Conservation (phyloP, 2,329 filamentous ascomycete species). For the Cryphonectria naterciae region DNA sequence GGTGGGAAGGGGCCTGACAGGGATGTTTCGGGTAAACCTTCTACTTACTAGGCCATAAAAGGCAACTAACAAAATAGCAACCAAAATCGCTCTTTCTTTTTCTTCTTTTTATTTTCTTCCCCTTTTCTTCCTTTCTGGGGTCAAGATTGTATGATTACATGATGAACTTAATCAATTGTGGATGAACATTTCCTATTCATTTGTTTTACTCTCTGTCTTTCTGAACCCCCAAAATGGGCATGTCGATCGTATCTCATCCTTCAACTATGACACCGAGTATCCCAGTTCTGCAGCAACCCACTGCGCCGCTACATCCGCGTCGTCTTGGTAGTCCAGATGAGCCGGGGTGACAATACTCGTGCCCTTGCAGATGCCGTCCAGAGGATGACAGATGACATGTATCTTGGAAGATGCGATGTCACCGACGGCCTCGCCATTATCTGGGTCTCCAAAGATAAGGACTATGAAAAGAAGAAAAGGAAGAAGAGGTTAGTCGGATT, state of each 20-base stretch:
- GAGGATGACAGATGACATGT: constrained; percentile 29
- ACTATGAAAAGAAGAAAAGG: constrained; percentile 19
- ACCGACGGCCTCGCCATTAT: constrained; percentile 28
- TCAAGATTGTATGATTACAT: background rate
- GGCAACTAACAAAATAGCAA: constrained; percentile 12
- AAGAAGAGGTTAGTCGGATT: background rate
- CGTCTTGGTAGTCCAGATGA: constrained; percentile 26
- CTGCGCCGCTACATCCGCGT: constrained; percentile 21
- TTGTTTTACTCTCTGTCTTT: background rate
- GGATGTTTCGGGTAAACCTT: background rate
- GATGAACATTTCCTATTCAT: background rate
- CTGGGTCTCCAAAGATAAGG: constrained; percentile 37
- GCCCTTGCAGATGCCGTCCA: constrained; percentile 30
- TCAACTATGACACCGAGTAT: constrained; percentile 2
- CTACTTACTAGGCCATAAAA: background rate
- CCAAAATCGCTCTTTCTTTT: background rate
- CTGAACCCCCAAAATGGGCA: background rate
- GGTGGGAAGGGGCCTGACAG: background rate
- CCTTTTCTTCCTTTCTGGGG: background rate
- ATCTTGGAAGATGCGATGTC: constrained; percentile 24
- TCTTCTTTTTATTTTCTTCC: background rate
- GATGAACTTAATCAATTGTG: background rate
- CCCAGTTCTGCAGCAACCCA: constrained; percentile 20
- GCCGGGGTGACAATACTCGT: constrained; percentile 14
- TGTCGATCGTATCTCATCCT: background rate